These are phyloP conservation scores for Xerocomus nothofagi DNA, from an alignment of 1,284 basidiomycete species.

Conservation along the genomic window DNA sequence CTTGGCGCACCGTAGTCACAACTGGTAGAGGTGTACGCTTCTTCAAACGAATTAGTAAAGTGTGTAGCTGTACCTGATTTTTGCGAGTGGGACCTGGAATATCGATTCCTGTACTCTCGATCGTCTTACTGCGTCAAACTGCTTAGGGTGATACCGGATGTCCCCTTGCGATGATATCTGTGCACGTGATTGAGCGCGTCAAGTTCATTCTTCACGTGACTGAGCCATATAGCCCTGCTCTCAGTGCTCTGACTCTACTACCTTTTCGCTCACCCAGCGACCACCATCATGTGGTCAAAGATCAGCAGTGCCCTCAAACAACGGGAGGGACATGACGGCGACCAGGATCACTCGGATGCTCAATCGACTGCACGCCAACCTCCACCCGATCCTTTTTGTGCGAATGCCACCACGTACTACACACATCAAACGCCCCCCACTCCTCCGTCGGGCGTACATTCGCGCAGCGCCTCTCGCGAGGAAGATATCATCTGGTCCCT, in stretches of 20 bases:
- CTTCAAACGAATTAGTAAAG: constrained; percentile 6
- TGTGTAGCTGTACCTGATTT: neutral
- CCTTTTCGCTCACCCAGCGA: neutral
- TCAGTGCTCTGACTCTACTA: neutral
- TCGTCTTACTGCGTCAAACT: too few species aligned
- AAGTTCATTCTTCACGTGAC: constrained; percentile 33
- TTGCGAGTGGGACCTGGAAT: neutral
- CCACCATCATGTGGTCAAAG: constrained; percentile 58
- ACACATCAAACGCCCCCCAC: constrained; percentile 68
- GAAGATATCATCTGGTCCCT: constrained; percentile 68
- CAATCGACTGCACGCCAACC: constrained; percentile 42
- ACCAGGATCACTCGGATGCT: constrained; percentile 38
- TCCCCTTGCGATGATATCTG: constrained; percentile 5
- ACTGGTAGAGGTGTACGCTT: constrained; percentile 8
- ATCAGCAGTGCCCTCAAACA: constrained; percentile 53
- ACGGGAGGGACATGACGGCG: constrained; percentile 42
- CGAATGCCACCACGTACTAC: constrained; percentile 72
- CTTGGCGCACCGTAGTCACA: neutral
- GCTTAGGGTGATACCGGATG: too few species aligned
- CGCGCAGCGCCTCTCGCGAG: constrained; percentile 63
- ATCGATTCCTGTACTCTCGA: too few species aligned
- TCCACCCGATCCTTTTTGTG: constrained; percentile 67
- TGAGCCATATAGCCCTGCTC: neutral
- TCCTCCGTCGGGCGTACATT: constrained; percentile 54
- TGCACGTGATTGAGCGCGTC: constrained; percentile 32